Evolutionary conservation across 2,329 filamentous ascomycete genomes (phyloP), one percentile per base, ranked within the genome.

Genomic region (Apiospora hydei): DNA sequence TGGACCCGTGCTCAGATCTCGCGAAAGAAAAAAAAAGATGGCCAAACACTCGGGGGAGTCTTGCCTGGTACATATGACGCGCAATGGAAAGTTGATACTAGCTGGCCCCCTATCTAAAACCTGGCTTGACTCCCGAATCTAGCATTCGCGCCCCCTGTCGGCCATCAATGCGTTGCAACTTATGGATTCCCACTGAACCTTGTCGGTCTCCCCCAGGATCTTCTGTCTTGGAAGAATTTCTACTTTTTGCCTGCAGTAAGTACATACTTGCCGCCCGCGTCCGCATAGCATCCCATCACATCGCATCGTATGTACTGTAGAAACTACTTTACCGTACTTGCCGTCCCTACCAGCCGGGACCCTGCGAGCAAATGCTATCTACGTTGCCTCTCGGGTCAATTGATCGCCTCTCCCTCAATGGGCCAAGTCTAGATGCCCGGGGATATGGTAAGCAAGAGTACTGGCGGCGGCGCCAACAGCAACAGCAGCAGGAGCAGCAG

Each of bases 151-250:
- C 69, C 61, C 72, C 72, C 47, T 70, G 70, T 70, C 69, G 53
- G 46, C 66, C 69, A 71, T 73, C 72, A 71, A 73, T 73, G 72
- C 72, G 72, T 71, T 67, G 67, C 66, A 71, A 53, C 69, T 73
- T 70, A 41, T 64, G 44, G 44, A 49, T 71, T 57, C 70, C 67
- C 61, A 67, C 70, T 53, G 68, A 69, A 72, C 67, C 69, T 49
- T 70, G 71, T 68, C 61, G 64, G 68, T 53, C 34, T 53, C 24
- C 34, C 41, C 57, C 57, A 64, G 57, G 57, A 64, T 64, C 57
- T 64, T 41, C 57, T 64, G 57, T 64, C 57, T 64, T 64, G 57
- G 57, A 64, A n/a, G 34, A 64, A 64, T 64, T 41, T 41, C 57
- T n/a, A 61, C 53, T 57, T 57, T 57, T 14, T 34, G 8, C 51